Base-by-base conservation (phyloP, 225 moss, liverwort and hornwort genomes). In the Takakia lepidozioides region DNA sequence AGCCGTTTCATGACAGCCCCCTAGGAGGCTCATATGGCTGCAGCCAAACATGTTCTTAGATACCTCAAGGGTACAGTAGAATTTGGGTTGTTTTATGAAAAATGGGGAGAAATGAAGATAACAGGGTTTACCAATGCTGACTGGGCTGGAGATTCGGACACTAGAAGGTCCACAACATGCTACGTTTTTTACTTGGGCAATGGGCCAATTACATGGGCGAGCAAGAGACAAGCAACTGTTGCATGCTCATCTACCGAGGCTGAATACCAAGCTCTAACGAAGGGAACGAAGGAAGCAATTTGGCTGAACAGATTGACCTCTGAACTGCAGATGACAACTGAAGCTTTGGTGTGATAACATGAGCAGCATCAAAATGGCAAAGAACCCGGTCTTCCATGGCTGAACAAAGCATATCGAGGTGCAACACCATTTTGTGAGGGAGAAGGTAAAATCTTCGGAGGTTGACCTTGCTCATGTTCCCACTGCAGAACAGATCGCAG, bases 121-220 rank as follows among this genome's bases (percentile, higher is more conserved):
- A 14, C 14, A 23, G 46, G 46, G 21, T 47, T 16, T 47, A 47
- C 22, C 14, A 25, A 47, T 47, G 46, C 46, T 3, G 46, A 47
- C 46, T 47, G 22, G 46, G 46, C 21, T 16, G 17, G 46, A 21
- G 46, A 47, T 25, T 25, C 46, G 3, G 46, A 47, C 17, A 47
- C 46, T 16, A 47, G 46, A 23, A 47, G 46, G 22, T 47, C 46
- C 14, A 25, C 25, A 13, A 16, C 46, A 21, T 13, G 21, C 25
- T 47, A 47, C 46, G 17, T 8, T 23, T 47, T 47, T 47, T 14
- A 21, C 14, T 13, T 47, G 17, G 46, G 21, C 14, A 21, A 25
- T 21, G 46, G 21, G 20, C 15, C 46, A 47, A 3, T 47, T 3
- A 21, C 19, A 13, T 18, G 22, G 46, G 15, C 14, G 19, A 16